Evolutionary conservation across 805 yeast genomes (phyloP), one percentile per base, ranked within the genome.

Genomic region (Kazachstania africana): DNA sequence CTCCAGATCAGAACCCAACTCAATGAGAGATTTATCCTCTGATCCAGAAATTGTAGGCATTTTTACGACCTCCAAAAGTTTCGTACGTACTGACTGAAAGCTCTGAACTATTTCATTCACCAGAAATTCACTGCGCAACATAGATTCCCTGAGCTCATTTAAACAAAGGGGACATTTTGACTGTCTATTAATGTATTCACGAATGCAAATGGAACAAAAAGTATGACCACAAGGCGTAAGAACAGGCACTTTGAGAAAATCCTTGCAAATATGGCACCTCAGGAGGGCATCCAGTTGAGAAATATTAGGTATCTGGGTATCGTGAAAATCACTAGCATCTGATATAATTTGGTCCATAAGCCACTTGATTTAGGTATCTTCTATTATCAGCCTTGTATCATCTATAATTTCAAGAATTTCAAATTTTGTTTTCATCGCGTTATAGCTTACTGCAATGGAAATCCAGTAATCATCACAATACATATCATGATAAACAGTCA

Each of bases 241-340:
- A 23, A 83, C 82, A 1, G 97, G 95, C 1, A 87, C 80, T 20
- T 59, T 66, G 33, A 81, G 62, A 40, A 78, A 72, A 37, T 84
- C 95, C 45, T 85, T 82, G 55, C 97, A 87, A 8, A 87, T 79
- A 44, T 79, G 85, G 50, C 97, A 87, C 47, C 94, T 51, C 31
- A 84, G 60, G 16, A 77, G 60, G 2, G 83, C 64, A 40, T 87
- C 95, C 3, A 87, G 56, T 31, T 68, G 75, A 2, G 64, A 44
- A 3, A 83, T 51, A 12, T 52, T 56, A 3, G 93, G 85, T 5
- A 77, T 46, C 12, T 46, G 43, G 1, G 85, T 70, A 2, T 37
- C 30, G 4, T 50, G 34, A 77, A 88, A 84, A 48, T 84, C 95
- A 8, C 76, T 60, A 0, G 93, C 77, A 51, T 83, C 94, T 1